A percentile compares a stretch with the other conserved stretches of the same genome.
Evolutionary conservation across 2,329 filamentous ascomycete species (phyloP).

Genomic region (Calonectria pauciramosa): DNA sequence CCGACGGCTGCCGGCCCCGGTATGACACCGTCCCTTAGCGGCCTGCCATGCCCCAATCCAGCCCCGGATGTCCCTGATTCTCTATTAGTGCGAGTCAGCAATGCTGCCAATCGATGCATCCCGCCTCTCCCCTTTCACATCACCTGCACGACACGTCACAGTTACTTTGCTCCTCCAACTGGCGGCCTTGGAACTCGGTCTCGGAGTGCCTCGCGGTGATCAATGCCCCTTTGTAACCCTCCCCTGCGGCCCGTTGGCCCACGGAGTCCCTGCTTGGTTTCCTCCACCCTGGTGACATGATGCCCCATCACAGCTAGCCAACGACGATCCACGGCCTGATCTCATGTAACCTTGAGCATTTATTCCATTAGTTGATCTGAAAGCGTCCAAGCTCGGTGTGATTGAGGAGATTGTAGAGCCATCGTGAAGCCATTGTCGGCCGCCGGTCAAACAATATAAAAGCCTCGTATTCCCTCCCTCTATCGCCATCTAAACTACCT

Average conservation of each 20-base stretch:
- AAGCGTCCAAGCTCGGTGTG: slow-evolving; percentile 14
- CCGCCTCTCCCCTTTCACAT: slow-evolving; percentile 33
- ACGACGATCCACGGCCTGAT: slow-evolving; percentile 34
- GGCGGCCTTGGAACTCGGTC: slow-evolving; percentile 23
- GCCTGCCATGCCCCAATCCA: slow-evolving; percentile 10
- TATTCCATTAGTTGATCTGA: slow-evolving; percentile 7
- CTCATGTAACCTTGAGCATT: slow-evolving; percentile 4
- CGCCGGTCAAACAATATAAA: slow-evolving; percentile 18
- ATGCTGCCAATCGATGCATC: slow-evolving; percentile 42
- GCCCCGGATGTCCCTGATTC: slow-evolving; percentile 26
- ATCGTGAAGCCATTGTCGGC: slow-evolving; percentile 8
- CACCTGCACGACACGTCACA: slow-evolving; percentile 46
- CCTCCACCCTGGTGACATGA: slow-evolving; percentile 28
- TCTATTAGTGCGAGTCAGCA: slow-evolving; percentile 37
- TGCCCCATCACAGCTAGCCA: slow-evolving; percentile 35
- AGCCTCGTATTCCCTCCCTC: slow-evolving; percentile 1
- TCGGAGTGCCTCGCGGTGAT: slow-evolving; percentile 24
- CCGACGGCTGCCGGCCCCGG: slow-evolving; percentile 1
- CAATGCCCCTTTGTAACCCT: slow-evolving; percentile 30
- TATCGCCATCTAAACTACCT: not conserved
- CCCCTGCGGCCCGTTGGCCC: slow-evolving; percentile 18
- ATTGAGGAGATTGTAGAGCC: slow-evolving; percentile 8
- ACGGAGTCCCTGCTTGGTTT: slow-evolving; percentile 17
- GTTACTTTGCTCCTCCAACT: slow-evolving; percentile 14
- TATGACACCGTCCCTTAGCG: slow-evolving; percentile 16